phyloP scores from a whole-genome alignment of 2,329 filamentous ascomycete species.

The Colletotrichum sp. region DNA sequence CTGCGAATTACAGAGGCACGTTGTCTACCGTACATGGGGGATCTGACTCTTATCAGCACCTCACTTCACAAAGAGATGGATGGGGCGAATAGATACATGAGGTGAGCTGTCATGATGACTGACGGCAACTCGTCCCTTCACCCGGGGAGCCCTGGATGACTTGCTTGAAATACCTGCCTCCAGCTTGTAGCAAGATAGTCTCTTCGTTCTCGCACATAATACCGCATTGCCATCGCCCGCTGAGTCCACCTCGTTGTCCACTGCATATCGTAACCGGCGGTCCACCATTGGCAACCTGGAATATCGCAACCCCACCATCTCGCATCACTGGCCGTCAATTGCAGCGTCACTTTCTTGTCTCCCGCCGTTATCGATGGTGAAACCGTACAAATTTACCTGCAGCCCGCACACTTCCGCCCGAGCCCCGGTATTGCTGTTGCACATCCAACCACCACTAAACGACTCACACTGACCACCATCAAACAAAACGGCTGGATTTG shows the following conservation, averaged over 20 bases:
- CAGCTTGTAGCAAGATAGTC: background rate
- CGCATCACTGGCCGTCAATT: background rate
- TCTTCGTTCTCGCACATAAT: background rate
- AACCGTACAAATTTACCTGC: slow-evolving; percentile 1
- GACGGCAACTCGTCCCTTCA: background rate
- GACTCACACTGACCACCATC: background rate
- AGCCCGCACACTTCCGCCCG: background rate
- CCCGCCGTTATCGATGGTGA: slow-evolving; percentile 15
- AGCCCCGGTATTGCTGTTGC: background rate
- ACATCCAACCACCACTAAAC: background rate
- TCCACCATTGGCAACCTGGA: background rate
- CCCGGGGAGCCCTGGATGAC: background rate
- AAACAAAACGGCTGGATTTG: background rate
- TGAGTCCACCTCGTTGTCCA: background rate
- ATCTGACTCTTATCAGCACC: background rate
- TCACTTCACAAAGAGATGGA: background rate
- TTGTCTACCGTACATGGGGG: background rate
- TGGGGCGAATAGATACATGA: background rate
- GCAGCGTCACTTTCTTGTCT: background rate
- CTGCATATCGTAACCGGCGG: background rate
- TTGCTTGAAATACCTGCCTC: background rate
- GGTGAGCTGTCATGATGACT: background rate
- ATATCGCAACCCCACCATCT: background rate
- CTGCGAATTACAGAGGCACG: background rate
- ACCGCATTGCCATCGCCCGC: background rate